phyloP scores from a whole-genome alignment of 202 grass and related monocot genomes.

The Saccharum hybrid region DNA sequence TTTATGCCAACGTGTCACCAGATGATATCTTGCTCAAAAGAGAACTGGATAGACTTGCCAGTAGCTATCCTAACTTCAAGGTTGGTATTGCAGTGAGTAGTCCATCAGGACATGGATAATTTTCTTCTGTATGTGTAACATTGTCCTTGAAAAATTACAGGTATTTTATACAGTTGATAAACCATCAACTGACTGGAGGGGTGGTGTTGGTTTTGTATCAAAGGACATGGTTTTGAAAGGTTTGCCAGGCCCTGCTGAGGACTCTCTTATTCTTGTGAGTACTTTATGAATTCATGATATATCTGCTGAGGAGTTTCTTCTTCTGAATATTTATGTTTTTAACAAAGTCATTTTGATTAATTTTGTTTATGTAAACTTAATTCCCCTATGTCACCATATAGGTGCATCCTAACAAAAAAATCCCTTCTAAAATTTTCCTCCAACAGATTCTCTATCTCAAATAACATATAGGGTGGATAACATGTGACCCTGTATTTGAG shows the following conservation, averaged over 20 bases:
- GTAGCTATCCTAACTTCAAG: constrained; percentile 95
- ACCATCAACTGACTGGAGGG: constrained; percentile 75
- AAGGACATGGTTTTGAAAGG: constrained; percentile 91
- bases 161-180: constrained; percentile 98
- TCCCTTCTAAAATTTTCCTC: not conserved
- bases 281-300: constrained; percentile 22
- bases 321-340: not conserved
- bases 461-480: not conserved
- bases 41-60: constrained; percentile 84
- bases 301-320: constrained; percentile 15
- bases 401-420: not conserved
- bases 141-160: constrained; percentile 46
- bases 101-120: constrained; percentile 13
- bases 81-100: constrained; percentile 48
- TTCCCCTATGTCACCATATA: not conserved
- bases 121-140: constrained; percentile 4
- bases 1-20: constrained; percentile 89
- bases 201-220: constrained; percentile 77
- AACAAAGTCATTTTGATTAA: not conserved
- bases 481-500: not conserved
- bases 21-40: constrained; percentile 92
- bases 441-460: not conserved
- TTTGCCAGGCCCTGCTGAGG: constrained; percentile 73
- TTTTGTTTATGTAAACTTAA: not conserved
- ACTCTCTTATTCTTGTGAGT: constrained; percentile 83